Evolutionary conservation across 495 filamentous ascomycete species (phyloP), one percentile per base, ranked within the genome.

Genomic region (Penicillium manginii): DNA sequence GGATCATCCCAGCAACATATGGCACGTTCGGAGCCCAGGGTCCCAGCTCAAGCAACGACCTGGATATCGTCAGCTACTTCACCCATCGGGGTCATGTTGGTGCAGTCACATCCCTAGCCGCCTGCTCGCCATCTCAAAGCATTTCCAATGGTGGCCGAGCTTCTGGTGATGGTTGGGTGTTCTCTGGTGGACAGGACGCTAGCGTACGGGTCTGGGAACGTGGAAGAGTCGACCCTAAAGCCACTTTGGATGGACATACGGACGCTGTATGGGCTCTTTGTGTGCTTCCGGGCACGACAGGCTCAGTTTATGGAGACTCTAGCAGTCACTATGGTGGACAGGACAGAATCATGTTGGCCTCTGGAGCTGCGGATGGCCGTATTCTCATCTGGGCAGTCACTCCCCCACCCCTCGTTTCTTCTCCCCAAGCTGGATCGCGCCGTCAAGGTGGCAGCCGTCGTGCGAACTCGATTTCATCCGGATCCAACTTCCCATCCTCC

Each of bases 241-340:
- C 92, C 4, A 98, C 93, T 1, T 77, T 98, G 21, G 90, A 96
- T 58, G 93, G 92, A 5, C 94, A 98, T 66, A 96, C 88, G 1
- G 94, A 98, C 74, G 91, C 92, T 6, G 91, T 98, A 3, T 98
- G 94, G 94, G 88, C 91, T 8, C 86, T 98, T 21, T 97, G 92
- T 61, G 90, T 98, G 7, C 83, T 98, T 9, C 94, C 96, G n/a
- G 86, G 89, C 1, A 90, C 92, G 1, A 83, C 88, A 18, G 89
- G 86, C 8, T 81, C 86, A 33, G 80, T 96, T 15, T 93, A 94
- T 63, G 91, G 92, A 23, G 83, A 83, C 45, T 75, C 81, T n/a
- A 79, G 81, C 48, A 86, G 73, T 63, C 78, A 83, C 33, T 88
- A 88, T 60, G 93, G 92, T 33, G 86, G 86, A 2, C 77, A 88